Evolutionary conservation across 164 flowering plant genomes (phyloP), one percentile per base, ranked within the genome.

Genomic region (Magnolia sinica): DNA sequence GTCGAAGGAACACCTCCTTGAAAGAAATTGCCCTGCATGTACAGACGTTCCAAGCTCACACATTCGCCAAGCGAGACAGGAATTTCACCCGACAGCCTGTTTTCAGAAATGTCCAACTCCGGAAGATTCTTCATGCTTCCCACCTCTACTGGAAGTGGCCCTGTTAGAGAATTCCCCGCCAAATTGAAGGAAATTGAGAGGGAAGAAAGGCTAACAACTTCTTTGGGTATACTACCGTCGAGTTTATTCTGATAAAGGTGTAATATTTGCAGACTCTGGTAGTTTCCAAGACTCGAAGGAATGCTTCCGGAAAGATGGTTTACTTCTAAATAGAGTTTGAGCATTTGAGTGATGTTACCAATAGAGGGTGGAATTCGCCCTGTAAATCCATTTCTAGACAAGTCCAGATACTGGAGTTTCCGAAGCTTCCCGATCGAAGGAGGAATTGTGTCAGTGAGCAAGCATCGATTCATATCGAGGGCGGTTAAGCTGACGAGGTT

Each of bases 251-350:
- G n/a, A 24, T 74, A 64, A 65, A 84, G 77, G 14, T 37, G n/a
- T 45, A 84, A 14, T 16, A n/a, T 3, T 11, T n/a, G 13, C 73
- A 80, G 37, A 13, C 63, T 49, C 16, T 20, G 50, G 16, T 75
- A 81, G 27, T 75, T 22, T 10, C 77, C 82, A 0, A 87, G 29
- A 50, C 68, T 80, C 5, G 84, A 7, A 69, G 89, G 89, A 20
- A 87, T 79, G 67, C 8, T 71, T 2, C 89, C 89, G 3, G 23
- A 22, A 5, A 87, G 69, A 2, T 49, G 68, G 45, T 81, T 83
- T 0, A 16, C 10, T 0, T 10, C 27, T 1, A 84, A 11, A 24
- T 24, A 1, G 4, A 81, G 80, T 7, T 8, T 0, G 1, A 6
- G 1, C 23, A 84, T 7, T 22, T 1, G 1, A 20, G 76, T 72